These are phyloP conservation scores for Apostasia shenzhenica DNA, from an alignment of 106 monocot genomes.

Conservation along the genomic window DNA sequence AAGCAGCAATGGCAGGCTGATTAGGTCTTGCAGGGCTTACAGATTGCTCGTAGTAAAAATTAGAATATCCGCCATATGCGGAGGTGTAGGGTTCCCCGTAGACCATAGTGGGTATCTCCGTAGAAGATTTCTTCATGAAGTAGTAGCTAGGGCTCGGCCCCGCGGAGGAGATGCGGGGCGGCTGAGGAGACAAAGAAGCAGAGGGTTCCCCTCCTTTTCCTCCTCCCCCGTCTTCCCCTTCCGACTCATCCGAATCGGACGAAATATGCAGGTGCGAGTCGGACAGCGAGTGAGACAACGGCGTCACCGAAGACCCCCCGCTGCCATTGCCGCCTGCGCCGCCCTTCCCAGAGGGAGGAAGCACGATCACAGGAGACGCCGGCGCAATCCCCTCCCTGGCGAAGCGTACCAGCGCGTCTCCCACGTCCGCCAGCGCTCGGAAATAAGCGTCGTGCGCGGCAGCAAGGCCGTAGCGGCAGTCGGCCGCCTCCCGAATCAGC, in stretches of 20 bases:
- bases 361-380: conserved; percentile 32
- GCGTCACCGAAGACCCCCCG: conserved; percentile 16
- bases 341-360: conserved; percentile 26
- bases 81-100: conserved; percentile 27
- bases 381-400: conserved; percentile 33
- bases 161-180: background rate
- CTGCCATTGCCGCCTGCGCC: conserved; percentile 3
- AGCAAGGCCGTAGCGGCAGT: conserved; percentile 53
- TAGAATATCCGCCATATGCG: background rate
- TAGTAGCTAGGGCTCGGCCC: conserved; percentile 14
- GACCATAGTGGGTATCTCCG: conserved; percentile 25
- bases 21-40: background rate
- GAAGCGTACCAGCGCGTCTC: conserved; percentile 61
- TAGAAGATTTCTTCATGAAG: conserved; percentile 35
- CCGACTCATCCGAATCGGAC: conserved; percentile 14
- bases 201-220: background rate
- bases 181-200: background rate
- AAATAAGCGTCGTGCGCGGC: conserved; percentile 58
- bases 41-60: conserved; percentile 6
- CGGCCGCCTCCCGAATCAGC: conserved; percentile 46
- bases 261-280: conserved; percentile 30
- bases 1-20: background rate
- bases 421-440: conserved; percentile 35
- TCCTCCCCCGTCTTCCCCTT: conserved; percentile 3
- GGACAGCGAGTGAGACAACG: conserved; percentile 39